Percentiles rank a stretch among this genome's conserved stretches.
These are phyloP conservation scores for Boletus albobrunnescens DNA, from an alignment of 1,284 basidiomycete species.

Conservation along the genomic window DNA sequence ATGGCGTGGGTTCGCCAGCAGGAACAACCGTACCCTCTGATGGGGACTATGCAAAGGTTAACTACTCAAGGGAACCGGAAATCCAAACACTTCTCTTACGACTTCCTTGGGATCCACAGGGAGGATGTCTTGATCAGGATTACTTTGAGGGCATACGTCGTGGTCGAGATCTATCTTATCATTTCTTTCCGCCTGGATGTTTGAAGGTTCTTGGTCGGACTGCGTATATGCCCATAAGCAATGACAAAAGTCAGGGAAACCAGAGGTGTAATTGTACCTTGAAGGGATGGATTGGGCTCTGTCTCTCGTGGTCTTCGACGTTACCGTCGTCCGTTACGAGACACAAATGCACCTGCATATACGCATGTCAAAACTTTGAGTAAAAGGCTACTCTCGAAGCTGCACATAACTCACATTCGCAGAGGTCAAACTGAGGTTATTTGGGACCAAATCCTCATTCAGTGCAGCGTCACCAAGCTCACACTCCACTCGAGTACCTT, in stretches of 20 bases:
- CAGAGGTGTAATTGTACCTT: conserved; percentile 7
- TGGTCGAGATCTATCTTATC: neutral
- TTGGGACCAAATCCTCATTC: neutral
- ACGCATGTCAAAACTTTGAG: conserved; percentile 5
- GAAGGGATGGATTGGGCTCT: neutral
- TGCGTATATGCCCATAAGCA: conserved; percentile 25
- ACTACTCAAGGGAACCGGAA: neutral
- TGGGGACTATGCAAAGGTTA: conserved; percentile 6
- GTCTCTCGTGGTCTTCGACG: neutral
- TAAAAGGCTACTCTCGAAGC: neutral
- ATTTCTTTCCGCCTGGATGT: neutral
- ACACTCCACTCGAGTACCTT: neutral
- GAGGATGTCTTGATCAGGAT: neutral
- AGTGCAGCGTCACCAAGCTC: neutral
- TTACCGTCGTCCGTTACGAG: neutral
- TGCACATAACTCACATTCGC: conserved; percentile 7
- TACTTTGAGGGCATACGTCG: neutral
- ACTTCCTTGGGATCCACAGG: neutral
- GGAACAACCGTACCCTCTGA: neutral
- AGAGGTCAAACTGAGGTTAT: neutral
- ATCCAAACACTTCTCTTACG: conserved; percentile 11
- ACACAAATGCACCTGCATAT: conserved; percentile 10
- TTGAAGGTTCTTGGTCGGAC: conserved; percentile 1
- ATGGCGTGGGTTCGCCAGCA: neutral
- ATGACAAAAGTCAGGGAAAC: neutral